Evolutionary conservation across 192 early-diverging fungal genomes (phyloP), one percentile per base, ranked within the genome.

Genomic region (Podila horticola): DNA sequence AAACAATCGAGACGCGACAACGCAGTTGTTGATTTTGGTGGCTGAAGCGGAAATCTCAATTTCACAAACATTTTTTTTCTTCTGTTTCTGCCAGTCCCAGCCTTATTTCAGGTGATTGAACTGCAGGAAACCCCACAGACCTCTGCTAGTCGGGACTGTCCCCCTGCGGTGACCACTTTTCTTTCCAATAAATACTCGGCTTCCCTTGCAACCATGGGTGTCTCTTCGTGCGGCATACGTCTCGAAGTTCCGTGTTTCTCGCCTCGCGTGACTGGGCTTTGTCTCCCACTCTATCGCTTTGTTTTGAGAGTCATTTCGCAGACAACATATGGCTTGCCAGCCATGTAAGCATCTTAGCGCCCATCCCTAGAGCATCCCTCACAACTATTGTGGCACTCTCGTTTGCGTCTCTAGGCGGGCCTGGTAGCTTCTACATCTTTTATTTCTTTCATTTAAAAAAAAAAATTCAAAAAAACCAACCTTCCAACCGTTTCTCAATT

Each of bases 201-300:
- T 55, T 9, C 52, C 6, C 8, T 22, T 9, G 22, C 52, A 55
- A 5, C 52, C 52, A 55, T 26, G 6, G 19, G 2, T 30, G 10
- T 64, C 41, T 64, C 77, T 73, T 81, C 59, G 77, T 81, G 77
- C 77, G 77, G 77, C 77, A 81, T 73, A 79, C 77, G 77, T 81
- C 77, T 73, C 70, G 77, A 51, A 73, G 61, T 63, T 65, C 77
- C 77, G 77, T 81, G 77, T 81, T 81, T 71, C 77, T 81, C 77
- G 58, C 77, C 71, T 81, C 71, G 77, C 77, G 77, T 81, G 77
- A 72, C 63, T 81, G 77, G 77, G 77, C 41, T 81, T 81, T 81
- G 77, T 81, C 77, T 81, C 77, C 77, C 77, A 81, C 66, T 81
- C 77, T 81, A 55, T 81, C 77, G 77, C 77, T 73, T 73, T 81